A percentile compares a stretch with the other conserved stretches of the same genome.
Evolutionary conservation across 2,329 filamentous ascomycete species (phyloP).

Genomic region (Penicillium italicum): DNA sequence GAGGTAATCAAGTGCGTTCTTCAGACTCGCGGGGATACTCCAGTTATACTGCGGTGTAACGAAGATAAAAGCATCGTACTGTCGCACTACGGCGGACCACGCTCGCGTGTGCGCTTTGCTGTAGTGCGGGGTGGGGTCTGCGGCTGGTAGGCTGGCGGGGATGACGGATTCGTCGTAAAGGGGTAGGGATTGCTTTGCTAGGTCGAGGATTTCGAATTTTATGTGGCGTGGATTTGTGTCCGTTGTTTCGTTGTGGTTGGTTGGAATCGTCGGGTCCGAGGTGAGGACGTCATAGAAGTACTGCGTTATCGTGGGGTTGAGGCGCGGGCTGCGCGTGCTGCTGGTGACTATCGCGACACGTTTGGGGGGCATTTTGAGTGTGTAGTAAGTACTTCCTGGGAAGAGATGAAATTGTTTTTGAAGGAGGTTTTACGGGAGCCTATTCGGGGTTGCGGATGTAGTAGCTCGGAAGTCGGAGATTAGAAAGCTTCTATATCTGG

Average conservation of each 20-base stretch:
- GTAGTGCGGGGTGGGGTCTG: conserved; percentile 32
- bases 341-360: conserved; percentile 36
- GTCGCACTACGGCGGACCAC: conserved; percentile 38
- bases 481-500: background rate
- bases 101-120: conserved; percentile 33
- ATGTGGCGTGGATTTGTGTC: conserved; percentile 21
- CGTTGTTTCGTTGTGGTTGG: conserved; percentile 3
- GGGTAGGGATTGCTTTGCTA: conserved; percentile 33
- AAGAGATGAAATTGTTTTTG: background rate
- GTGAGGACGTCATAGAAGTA: conserved; percentile 30
- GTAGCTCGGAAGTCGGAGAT: background rate
- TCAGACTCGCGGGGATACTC: conserved; percentile 52
- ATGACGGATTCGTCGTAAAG: conserved; percentile 41
- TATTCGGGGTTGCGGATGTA: background rate
- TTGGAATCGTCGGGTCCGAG: conserved; percentile 18
- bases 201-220: conserved; percentile 31
- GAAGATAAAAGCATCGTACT: conserved; percentile 42
- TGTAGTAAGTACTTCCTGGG: background rate
- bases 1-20: conserved; percentile 63
- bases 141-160: conserved; percentile 32
- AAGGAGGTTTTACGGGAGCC: background rate
- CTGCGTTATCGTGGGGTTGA: conserved; percentile 34
- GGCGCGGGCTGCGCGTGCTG: conserved; percentile 36
- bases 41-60: conserved; percentile 53
- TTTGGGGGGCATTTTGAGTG: conserved; percentile 19